These are phyloP conservation scores for Fusarium incarnatum DNA, from an alignment of 2,329 filamentous ascomycete genomes.

Conservation along the genomic window DNA sequence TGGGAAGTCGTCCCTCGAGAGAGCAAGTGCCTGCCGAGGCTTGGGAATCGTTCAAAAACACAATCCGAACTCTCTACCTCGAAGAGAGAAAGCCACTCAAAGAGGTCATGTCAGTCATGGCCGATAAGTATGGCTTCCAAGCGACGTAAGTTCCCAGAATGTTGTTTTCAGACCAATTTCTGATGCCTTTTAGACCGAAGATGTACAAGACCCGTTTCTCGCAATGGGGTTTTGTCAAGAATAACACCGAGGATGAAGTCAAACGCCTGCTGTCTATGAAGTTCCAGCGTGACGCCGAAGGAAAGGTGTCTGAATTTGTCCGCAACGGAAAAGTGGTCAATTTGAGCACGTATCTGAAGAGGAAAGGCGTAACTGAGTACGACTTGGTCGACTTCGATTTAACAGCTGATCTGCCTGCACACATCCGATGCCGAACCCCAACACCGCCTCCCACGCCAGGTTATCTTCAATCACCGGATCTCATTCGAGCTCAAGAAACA, in stretches of 20 bases:
- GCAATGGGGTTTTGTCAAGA: conserved; percentile 67
- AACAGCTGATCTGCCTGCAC: conserved; percentile 56
- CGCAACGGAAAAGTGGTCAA: conserved; percentile 65
- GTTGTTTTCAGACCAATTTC: background rate
- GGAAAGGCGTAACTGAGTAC: conserved; percentile 65
- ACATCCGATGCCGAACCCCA: conserved; percentile 59
- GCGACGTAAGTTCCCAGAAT: conserved; percentile 57
- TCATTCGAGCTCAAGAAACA: conserved; percentile 58
- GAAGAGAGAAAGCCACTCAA: conserved; percentile 64
- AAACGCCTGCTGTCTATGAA: conserved; percentile 64
- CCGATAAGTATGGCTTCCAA: conserved; percentile 60
- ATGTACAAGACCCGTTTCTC: conserved; percentile 69
- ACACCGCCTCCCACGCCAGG: conserved; percentile 58
- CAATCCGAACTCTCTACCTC: conserved; percentile 60
- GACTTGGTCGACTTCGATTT: conserved; percentile 61
- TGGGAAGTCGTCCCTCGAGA: conserved; percentile 53
- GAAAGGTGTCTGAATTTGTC: conserved; percentile 65
- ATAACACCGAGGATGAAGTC: conserved; percentile 66
- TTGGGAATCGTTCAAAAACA: conserved; percentile 62
- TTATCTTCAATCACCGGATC: conserved; percentile 57
- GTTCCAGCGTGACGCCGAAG: conserved; percentile 64
- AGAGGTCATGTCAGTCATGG: conserved; percentile 65
- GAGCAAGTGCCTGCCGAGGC: conserved; percentile 59
- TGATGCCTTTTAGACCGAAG: conserved; percentile 56
- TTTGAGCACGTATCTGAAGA: conserved; percentile 63